A percentile compares a stretch with the other conserved stretches of the same genome.
Evolutionary conservation across 345 rosid genomes (phyloP).

Genomic region (Aquilaria yunnanensis): DNA sequence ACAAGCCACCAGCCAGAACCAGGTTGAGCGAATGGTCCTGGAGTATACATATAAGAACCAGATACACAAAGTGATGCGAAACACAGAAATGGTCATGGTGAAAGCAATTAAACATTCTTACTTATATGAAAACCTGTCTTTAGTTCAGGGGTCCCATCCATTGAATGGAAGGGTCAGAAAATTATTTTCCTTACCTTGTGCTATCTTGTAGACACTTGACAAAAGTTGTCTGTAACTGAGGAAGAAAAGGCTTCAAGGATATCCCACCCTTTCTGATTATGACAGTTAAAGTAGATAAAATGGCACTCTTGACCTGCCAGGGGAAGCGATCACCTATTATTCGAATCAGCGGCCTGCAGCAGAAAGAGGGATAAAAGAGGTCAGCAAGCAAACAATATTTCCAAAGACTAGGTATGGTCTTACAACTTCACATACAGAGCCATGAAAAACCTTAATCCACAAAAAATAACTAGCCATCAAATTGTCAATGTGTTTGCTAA

Average conservation of each 20-base stretch:
- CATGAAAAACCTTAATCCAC: no score
- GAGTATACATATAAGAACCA: conserved; percentile 7
- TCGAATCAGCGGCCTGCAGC: conserved; percentile 90
- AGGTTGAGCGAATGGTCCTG: no score
- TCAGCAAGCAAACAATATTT: background rate
- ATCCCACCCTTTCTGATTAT: conserved; percentile 85
- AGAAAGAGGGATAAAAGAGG: conserved; percentile 4
- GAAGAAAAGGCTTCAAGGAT: conserved; percentile 89
- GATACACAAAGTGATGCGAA: background rate
- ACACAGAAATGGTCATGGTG: background rate
- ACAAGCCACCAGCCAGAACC: no score
- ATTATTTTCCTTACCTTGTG: conserved; percentile 49
- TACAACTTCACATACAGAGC: no score
- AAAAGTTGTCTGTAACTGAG: conserved; percentile 98
- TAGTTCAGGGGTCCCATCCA: no score
- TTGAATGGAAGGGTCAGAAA: no score
- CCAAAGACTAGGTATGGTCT: no score
- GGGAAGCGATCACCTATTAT: conserved; percentile 97
- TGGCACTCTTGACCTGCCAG: conserved; percentile 99
- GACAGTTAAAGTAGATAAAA: conserved; percentile 74
- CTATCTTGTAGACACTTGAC: conserved; percentile 88
- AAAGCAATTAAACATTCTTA: background rate
- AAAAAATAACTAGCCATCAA: no score
- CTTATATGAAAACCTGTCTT: no score
- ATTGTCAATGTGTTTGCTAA: no score